phyloP scores from a whole-genome alignment of 352 stramenopile species.

The Phytophthora nicotianae region DNA sequence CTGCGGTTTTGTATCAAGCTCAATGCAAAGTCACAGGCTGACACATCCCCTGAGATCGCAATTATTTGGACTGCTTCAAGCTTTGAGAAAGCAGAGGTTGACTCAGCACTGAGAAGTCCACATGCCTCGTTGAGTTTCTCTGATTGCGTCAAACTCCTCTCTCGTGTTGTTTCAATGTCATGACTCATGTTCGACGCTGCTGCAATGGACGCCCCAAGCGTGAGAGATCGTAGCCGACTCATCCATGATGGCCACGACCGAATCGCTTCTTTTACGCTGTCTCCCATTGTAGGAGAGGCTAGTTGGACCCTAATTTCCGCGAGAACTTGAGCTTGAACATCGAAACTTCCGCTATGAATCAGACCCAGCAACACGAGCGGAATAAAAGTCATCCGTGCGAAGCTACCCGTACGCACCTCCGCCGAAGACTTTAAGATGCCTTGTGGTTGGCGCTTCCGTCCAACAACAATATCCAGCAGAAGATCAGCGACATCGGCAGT shows the following conservation, averaged over 20 bases:
- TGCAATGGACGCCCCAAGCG: constrained; percentile 24
- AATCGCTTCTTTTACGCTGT: constrained; percentile 70
- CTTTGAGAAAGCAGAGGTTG: constrained; percentile 41
- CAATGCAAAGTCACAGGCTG: constrained; percentile 63
- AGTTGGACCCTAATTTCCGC: constrained; percentile 61
- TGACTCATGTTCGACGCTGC: constrained; percentile 10
- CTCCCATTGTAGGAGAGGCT: constrained; percentile 44
- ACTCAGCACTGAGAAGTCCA: constrained; percentile 57
- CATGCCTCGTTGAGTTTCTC: constrained; percentile 63
- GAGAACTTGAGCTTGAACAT: constrained; percentile 60
- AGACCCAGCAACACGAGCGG: constrained; percentile 62
- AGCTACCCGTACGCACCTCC: constrained; percentile 43
- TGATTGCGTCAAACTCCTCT: constrained; percentile 30
- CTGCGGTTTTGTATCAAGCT: constrained; percentile 56
- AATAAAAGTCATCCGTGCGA: constrained; percentile 60
- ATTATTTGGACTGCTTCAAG: constrained; percentile 69
- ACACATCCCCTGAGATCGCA: constrained; percentile 38
- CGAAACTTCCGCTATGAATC: constrained; percentile 46
- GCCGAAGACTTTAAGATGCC: constrained; percentile 11
- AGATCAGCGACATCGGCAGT: constrained; percentile 51
- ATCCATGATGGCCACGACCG: constrained; percentile 78
- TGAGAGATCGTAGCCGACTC: constrained; percentile 48
- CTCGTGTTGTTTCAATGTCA: constrained; percentile 9
- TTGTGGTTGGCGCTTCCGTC: constrained; percentile 35
- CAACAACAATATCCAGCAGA: constrained; percentile 70